Percentiles rank a stretch among this genome's conserved stretches.
Evolutionary conservation across 2,329 filamentous ascomycete genomes (phyloP).

Genomic region (Triangularia setosa): DNA sequence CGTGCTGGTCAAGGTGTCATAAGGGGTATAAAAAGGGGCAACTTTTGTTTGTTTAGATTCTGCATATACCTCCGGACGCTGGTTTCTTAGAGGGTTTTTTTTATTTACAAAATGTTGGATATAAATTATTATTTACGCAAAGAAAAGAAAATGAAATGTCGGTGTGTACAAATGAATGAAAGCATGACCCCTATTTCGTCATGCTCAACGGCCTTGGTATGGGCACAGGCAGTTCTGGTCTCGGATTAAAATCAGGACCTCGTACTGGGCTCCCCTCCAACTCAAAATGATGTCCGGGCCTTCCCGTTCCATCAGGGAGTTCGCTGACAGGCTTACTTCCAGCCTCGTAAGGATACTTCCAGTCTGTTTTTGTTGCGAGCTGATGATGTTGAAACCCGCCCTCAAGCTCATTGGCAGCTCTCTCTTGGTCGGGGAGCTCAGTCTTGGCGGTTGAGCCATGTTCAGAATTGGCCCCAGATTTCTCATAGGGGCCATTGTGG

Average conservation of each 20-base stretch:
- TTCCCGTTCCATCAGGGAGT: background rate
- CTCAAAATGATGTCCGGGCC: background rate
- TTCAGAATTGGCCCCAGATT: background rate
- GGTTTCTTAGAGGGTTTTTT: background rate
- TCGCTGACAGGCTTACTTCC: background rate
- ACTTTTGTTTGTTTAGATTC: background rate
- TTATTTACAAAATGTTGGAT: background rate
- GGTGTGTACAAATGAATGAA: background rate
- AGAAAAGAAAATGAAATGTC: background rate
- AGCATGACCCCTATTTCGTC: background rate
- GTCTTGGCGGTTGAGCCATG: background rate
- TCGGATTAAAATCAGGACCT: background rate
- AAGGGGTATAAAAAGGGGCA: background rate
- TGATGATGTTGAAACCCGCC: conserved; percentile 1
- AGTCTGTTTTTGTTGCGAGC: background rate
- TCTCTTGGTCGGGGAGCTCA: background rate
- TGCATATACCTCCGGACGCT: background rate
- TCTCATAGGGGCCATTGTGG: background rate
- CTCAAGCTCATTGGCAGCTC: background rate
- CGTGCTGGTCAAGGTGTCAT: background rate
- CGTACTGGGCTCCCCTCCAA: background rate
- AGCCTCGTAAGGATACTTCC: background rate
- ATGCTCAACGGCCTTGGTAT: background rate
- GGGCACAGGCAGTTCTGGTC: background rate
- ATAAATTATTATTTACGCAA: background rate